A percentile compares a stretch with the other conserved stretches of the same genome.
These are phyloP conservation scores for Aspergillus flavus DNA, from an alignment of 2,329 filamentous ascomycete species.

Conservation along the genomic window DNA sequence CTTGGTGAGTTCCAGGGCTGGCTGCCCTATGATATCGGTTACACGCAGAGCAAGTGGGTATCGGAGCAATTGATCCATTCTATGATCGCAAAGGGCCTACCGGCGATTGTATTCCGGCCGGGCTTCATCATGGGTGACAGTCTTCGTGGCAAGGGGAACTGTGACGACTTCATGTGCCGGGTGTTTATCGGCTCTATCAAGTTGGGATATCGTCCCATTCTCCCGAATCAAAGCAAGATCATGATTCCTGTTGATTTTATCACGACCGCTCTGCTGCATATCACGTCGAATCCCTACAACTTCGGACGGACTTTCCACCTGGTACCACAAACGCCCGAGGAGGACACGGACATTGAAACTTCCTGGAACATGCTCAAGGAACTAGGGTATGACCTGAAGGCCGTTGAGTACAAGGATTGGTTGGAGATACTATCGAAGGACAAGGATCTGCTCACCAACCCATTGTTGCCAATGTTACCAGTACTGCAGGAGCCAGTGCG, in stretches of 20 bases:
- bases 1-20: background rate
- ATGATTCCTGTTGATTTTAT: conserved; percentile 1
- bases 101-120: background rate
- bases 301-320: background rate
- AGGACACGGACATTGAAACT: conserved; percentile 2
- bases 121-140: conserved; percentile 3
- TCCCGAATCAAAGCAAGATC: background rate
- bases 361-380: conserved; percentile 2
- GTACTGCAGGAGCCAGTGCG: background rate
- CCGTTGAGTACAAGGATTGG: background rate
- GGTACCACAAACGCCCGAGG: background rate
- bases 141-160: background rate
- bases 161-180: conserved; percentile 2
- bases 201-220: background rate
- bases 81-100: background rate
- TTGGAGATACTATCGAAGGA: background rate
- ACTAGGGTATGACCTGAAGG: background rate
- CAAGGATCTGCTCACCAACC: conserved; percentile 1
- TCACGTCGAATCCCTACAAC: background rate
- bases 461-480: background rate
- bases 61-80: background rate
- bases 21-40: background rate
- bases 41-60: conserved; percentile 3
- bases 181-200: background rate
- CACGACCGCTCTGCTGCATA: background rate